Evolutionary conservation across 2,329 filamentous ascomycete genomes (phyloP), one percentile per base, ranked within the genome.

Genomic region (Thelonectria blattea): DNA sequence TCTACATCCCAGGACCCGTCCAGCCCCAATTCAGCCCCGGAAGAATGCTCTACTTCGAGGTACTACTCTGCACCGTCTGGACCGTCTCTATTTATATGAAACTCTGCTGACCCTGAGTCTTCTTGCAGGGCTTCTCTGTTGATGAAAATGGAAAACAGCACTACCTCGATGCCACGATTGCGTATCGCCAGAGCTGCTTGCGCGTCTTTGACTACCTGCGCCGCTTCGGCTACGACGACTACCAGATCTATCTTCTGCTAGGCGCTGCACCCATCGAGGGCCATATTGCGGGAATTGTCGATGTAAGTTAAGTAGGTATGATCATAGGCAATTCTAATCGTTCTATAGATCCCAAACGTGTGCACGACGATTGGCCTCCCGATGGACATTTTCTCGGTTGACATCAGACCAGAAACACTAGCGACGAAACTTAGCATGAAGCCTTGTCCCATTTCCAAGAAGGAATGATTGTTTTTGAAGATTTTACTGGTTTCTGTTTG

Each of bases 381-480:
- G 1, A 92, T 96, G 82, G 93, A 97, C 77, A 96, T 97, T 54
- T 97, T 97, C 70, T 91, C 95, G 72, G 96, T 97, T 76, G 93
- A 97, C 73, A 94, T 97, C 67, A 85, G 87, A 48, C 91, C 92
- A 83, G 57, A 81, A 80, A 5, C 81, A 10, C 65, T 83, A 7
- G 85, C 84, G 9, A 63, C 63, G 18, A 70, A 65, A 58, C 53
- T 65, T 1, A 61, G 68, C 3, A 79, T 73, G 17, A 72, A 69
- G 10, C 18, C 64, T 20, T 70, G 68, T 41, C 67, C 68, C 1
- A 51, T 70, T 34, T 61, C 58, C 6, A 52, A 51, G 45, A 52
- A 43, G 42, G 20, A 56, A 45, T 60, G 27, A 50, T 39, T 24
- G 11, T n/a, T 34, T 15, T 10, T 2, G 6, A 6, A 24, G 27